Percentiles rank a stretch among this genome's conserved stretches.
Conservation (phyloP, 2,329 filamentous ascomycete species). For the Capronia epimyces region DNA sequence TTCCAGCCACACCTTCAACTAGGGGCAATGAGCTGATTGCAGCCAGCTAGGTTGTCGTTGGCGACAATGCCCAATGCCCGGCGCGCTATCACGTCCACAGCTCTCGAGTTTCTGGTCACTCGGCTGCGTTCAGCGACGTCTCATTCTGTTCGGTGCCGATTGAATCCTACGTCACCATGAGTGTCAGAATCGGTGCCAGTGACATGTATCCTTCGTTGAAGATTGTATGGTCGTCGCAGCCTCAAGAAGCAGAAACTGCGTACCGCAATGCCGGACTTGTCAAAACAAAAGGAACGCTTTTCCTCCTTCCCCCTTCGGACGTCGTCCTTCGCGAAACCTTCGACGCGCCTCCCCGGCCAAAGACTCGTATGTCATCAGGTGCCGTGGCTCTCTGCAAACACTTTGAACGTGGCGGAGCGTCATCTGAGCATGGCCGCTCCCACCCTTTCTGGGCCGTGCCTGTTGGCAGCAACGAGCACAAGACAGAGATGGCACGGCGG, state of each 20-base stretch:
- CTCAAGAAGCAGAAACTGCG: constrained; percentile 13
- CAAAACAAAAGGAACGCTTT: constrained; percentile 28
- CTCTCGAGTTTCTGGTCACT: neutral
- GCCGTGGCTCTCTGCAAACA: constrained; percentile 30
- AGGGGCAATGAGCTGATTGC: neutral
- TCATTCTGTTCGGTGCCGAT: no score
- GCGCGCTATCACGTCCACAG: neutral
- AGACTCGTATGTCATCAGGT: constrained; percentile 27
- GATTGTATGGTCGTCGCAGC: constrained; percentile 23
- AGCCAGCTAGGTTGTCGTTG: neutral
- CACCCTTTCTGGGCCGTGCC: constrained; percentile 28
- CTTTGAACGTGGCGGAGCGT: constrained; percentile 26
- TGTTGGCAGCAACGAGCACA: constrained; percentile 27
- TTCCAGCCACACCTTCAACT: no score
- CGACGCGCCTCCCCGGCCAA: constrained; percentile 25
- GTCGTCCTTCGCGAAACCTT: constrained; percentile 20
- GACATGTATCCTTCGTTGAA: constrained; percentile 24
- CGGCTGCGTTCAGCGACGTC: neutral
- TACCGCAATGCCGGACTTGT: constrained; percentile 24
- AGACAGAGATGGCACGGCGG: constrained; percentile 22
- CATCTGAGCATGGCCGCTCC: constrained; percentile 21
- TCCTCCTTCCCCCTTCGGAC: constrained; percentile 25
- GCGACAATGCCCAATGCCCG: neutral
- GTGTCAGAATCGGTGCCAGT: constrained; percentile 33
- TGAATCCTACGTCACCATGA: constrained; percentile 34